Evolutionary conservation across 257 asterid genomes (phyloP).

Genomic region (Nicotiana paniculata): DNA sequence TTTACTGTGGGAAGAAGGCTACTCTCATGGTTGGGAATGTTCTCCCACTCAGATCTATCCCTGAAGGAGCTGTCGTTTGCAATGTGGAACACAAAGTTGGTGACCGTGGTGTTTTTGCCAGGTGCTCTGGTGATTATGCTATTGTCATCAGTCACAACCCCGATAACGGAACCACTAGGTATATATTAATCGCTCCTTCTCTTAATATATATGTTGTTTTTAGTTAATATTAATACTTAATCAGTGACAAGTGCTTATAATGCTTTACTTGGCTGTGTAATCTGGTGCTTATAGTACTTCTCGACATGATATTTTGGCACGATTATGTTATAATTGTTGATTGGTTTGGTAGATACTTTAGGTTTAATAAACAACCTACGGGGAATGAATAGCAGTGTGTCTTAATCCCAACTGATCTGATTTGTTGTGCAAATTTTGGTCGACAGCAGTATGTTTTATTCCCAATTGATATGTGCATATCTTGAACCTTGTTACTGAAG

Average conservation of each 20-base stretch:
- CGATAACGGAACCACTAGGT: slow-evolving; percentile 72
- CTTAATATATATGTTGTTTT: background rate
- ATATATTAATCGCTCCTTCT: background rate
- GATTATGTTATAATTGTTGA: background rate
- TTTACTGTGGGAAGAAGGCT: slow-evolving; percentile 74
- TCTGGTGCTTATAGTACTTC: background rate
- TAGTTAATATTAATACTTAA: background rate
- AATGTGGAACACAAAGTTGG: slow-evolving; percentile 76
- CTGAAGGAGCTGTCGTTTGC: slow-evolving; percentile 76
- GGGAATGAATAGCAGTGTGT: too few relatives aligned
- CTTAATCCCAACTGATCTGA: too few relatives aligned
- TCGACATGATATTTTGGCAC: background rate
- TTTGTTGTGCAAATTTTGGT: too few relatives aligned
- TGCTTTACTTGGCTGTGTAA: background rate
- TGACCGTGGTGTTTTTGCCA: slow-evolving; percentile 66
- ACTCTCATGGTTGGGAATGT: slow-evolving; percentile 62
- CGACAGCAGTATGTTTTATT: too few relatives aligned
- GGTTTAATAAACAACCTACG: too few relatives aligned
- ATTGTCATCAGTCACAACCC: slow-evolving; percentile 75
- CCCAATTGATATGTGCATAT: too few relatives aligned
- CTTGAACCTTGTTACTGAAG: background rate
- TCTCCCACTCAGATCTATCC: slow-evolving; percentile 60
- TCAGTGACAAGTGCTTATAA: background rate
- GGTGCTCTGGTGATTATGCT: slow-evolving; percentile 72
- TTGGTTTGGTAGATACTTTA: too few relatives aligned